Base-by-base conservation (phyloP, 2,329 filamentous ascomycete species). In the Hymenoscyphus fraxineus region DNA sequence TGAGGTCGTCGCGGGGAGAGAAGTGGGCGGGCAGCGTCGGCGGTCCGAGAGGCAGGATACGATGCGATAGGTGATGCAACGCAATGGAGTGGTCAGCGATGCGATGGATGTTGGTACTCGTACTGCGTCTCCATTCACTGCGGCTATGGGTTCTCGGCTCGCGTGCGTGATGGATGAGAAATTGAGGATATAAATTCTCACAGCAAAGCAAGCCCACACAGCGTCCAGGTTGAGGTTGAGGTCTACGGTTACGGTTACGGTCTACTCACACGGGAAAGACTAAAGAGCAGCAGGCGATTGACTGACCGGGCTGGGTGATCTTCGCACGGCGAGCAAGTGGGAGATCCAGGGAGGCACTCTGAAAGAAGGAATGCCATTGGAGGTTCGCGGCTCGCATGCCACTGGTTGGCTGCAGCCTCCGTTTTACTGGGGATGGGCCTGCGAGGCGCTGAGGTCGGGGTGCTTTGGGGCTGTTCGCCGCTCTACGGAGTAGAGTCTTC, bases 21-120 rank as follows among this genome's bases (percentile, higher is more conserved):
- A 59, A 58, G 27, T 12, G 27, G 72, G 64, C 65, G 65, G 64
- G 68, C 64, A 61, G 65, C 65, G 67, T 68, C 44, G 44, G 44
- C 44, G 44, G 44, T 51, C 44, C 44, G 44, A 27, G 44, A 27
- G 44, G 44, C 44, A 51, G 19, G 19, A n/a, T 51, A 51, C 22
- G 44, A n/a, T 22, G 44, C 44, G 22, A 19, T 9, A 19, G n/a
- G 44, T 35, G 9, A 51, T 27, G n/a, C 41, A n/a, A 47, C 16
- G 40, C 27, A 27, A 27, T 27, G 15, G 15, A 15, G 40, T 41
- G 41, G 41, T 44, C 16, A 44, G 41, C 41, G 41, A n/a, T 44
- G 7, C n/a, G 16, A n/a, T n/a, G n/a, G 41, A 47, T 44, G n/a
- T 51, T 12, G 44, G n/a, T 51, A 3, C 5, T 22, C n/a, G 9